Evolutionary conservation across 1,284 basidiomycete genomes (phyloP), one percentile per base, ranked within the genome.

Genomic region (Heterobasidion parviporum): DNA sequence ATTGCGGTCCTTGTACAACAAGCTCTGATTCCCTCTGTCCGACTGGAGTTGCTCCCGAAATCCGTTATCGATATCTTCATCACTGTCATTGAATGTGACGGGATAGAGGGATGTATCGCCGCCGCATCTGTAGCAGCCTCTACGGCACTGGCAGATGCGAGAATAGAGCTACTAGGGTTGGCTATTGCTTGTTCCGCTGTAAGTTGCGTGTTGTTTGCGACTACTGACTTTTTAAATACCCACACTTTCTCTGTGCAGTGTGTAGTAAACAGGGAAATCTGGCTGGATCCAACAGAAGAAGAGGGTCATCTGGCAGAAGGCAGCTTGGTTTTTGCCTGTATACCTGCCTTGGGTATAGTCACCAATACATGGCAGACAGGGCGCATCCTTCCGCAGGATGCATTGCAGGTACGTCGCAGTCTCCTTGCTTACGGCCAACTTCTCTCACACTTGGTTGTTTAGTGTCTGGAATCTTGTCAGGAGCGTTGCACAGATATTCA

Each of bases 41-140:
- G 92, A 44, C 77, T 98, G 16, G 94, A 98, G 62, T 77, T 94
- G 3, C 78, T 98, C 5, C 96, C 97, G 8, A 99, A 99, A 70
- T 91, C 94, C 0, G 88, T 87, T 8, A 85, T 99, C 63, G 97
- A 99, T 71, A 76, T 98, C 34, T 95, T 92, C 70, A 73, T 99
- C 48, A 89, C 87, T 14, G 79, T 99, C 18, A 85, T 99, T 38
- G 94, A 99, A 71, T 87, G 88, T 9, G 94, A 98, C 67, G 90
- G 91, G 3, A 77, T 89, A 15, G 88, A 94, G 65, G 83, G 85
- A 20, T 92, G 92, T 60, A 78, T 95, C n/a, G 82, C 89, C 0
- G 82, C 91, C 5, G 92, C 89, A 1, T 78, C 89, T 12, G 84
- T 93, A 4, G 95, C 95, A 10, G 93, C 94, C 0, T 93, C 90